A percentile compares a stretch with the other conserved stretches of the same genome.
These are phyloP conservation scores for Rubus parviflorus DNA, from an alignment of 306 rosid species.

Conservation along the genomic window DNA sequence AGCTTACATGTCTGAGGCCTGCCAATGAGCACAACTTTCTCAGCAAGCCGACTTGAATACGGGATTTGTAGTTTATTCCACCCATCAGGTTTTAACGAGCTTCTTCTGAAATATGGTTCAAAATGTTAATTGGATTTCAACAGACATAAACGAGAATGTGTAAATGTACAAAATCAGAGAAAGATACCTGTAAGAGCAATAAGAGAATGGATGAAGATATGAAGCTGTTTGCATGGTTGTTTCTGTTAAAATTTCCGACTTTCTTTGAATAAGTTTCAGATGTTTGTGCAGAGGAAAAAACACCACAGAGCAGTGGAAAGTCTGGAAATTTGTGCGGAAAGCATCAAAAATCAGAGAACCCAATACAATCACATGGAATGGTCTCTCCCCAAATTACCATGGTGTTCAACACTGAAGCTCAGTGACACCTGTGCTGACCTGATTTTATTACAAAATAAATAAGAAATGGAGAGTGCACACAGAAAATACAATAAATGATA, in stretches of 20 bases:
- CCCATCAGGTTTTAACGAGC: slow-evolving; percentile 28
- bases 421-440: slow-evolving; percentile 3
- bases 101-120: slow-evolving; percentile 44
- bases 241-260: background rate
- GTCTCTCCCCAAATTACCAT: background rate
- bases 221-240: slow-evolving; percentile 43
- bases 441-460: slow-evolving; percentile 5
- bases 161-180: background rate
- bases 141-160: background rate
- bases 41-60: slow-evolving; percentile 30
- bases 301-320: background rate
- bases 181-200: slow-evolving; percentile 35
- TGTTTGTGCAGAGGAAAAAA: background rate
- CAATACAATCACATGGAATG: background rate
- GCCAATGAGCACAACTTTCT: slow-evolving; percentile 29
- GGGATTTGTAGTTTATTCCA: slow-evolving; percentile 35
- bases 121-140: slow-evolving; percentile 19
- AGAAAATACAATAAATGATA: background rate
- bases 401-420: background rate
- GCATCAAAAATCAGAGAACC: background rate
- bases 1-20: slow-evolving; percentile 33
- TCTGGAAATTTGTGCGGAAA: background rate
- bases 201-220: slow-evolving; percentile 28
- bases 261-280: background rate
- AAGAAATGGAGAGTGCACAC: background rate